Conservation (phyloP, 495 filamentous ascomycete species). For the Beverwykella pulmonaria region DNA sequence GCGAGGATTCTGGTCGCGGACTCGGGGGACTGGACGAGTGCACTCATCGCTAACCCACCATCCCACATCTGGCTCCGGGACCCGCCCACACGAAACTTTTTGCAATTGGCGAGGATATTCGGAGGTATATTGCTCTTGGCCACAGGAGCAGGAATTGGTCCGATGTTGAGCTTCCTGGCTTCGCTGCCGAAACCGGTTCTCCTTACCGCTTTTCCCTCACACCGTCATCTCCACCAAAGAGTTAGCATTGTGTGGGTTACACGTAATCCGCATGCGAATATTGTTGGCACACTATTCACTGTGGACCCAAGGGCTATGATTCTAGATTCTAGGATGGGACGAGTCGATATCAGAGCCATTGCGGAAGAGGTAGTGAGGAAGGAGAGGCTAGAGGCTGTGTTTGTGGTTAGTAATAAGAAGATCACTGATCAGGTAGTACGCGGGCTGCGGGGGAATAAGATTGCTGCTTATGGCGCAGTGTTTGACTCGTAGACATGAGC, state of each 20-base stretch:
- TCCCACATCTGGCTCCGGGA: background rate
- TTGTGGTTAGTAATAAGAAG: background rate
- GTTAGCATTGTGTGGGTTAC: background rate
- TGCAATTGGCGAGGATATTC: background rate
- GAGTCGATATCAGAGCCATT: background rate
- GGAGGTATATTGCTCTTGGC: background rate
- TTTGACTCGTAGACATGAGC: background rate
- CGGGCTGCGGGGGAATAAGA: background rate
- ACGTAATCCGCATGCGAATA: background rate
- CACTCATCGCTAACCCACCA: background rate
- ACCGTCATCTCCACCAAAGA: too few relatives aligned
- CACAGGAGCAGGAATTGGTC: slow-evolving; percentile 2
- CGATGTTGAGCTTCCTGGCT: background rate
- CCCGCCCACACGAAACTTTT: background rate
- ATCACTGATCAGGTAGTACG: background rate
- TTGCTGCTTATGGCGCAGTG: slow-evolving; percentile 2
- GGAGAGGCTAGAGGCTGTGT: background rate
- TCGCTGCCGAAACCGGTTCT: background rate
- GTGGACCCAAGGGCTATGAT: background rate
- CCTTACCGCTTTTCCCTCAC: too few relatives aligned
- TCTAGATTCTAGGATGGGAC: background rate
- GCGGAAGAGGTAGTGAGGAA: background rate
- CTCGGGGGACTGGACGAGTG: slow-evolving; percentile 5
- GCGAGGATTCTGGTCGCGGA: background rate
- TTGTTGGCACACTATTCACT: background rate